Evolutionary conservation across 2,329 filamentous ascomycete genomes (phyloP).

Genomic region (Claviceps purpurea): DNA sequence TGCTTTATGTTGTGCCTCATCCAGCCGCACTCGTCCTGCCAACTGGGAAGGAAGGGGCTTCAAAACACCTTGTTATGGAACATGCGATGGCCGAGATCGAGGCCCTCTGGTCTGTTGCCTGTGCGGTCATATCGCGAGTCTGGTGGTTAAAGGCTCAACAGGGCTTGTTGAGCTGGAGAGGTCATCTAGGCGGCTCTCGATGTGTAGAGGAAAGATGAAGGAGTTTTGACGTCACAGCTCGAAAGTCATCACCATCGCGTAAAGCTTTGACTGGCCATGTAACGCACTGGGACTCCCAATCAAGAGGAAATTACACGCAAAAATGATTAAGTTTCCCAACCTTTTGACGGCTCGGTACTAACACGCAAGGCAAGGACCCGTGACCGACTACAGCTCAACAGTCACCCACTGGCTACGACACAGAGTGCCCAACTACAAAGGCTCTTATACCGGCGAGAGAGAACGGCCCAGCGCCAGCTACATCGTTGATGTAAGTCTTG

Average conservation of each 20-base stretch:
- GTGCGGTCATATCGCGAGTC: background rate
- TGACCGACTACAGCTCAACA: conserved; percentile 86
- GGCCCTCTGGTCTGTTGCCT: too few species aligned
- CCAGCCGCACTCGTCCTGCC: background rate
- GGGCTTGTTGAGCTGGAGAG: background rate
- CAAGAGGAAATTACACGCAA: background rate
- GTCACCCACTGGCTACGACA: conserved; percentile 85
- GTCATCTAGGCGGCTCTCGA: background rate
- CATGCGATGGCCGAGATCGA: background rate
- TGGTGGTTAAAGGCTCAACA: background rate
- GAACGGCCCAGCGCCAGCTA: conserved; percentile 84
- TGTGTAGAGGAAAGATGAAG: background rate
- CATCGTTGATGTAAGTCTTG: conserved; percentile 57
- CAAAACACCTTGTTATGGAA: too few species aligned
- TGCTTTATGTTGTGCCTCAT: background rate
- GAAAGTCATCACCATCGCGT: background rate
- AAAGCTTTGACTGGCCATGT: background rate
- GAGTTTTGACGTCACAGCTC: background rate
- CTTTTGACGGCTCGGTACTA: conserved; percentile 7
- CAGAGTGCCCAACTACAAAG: conserved; percentile 55
- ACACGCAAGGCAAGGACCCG: conserved; percentile 47
- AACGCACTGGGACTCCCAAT: background rate
- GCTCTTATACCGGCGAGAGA: conserved; percentile 55
- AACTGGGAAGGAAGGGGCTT: background rate
- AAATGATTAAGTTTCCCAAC: too few species aligned